These are phyloP conservation scores for Nannizzia gypsea DNA, from an alignment of 2,329 filamentous ascomycete genomes.

Conservation along the genomic window DNA sequence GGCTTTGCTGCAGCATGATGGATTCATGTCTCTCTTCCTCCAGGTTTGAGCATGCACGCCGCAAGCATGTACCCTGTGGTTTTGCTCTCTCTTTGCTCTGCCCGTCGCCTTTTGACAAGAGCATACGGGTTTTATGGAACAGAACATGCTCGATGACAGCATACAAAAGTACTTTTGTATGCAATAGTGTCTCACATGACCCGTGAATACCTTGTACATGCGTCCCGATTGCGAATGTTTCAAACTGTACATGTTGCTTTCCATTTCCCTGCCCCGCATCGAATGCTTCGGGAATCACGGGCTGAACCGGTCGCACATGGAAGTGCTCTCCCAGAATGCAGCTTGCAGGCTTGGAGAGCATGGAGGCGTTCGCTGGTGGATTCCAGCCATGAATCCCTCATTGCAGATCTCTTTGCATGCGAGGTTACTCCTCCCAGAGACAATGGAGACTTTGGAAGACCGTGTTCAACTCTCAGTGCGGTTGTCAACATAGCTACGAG, in stretches of 20 bases:
- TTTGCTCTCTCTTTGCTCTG: not conserved
- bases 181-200: not conserved
- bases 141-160: not conserved
- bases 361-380: not conserved
- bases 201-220: not conserved
- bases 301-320: not conserved
- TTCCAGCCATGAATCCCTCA: not conserved
- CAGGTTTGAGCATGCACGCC: not conserved
- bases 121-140: not conserved
- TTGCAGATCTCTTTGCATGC: not conserved
- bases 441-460: not conserved
- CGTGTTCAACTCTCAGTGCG: not conserved
- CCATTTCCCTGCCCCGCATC: not conserved
- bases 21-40: conserved; percentile 3
- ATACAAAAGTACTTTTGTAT: not conserved
- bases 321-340: not conserved
- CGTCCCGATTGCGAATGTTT: not conserved
- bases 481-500: not conserved
- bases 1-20: not conserved
- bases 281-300: not conserved
- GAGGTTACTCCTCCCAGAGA: not conserved
- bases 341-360: not conserved
- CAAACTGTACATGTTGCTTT: not conserved
- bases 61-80: not conserved
- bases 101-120: not conserved